These are phyloP conservation scores for Kwoniella sp. DNA, from an alignment of 768 basidiomycete genomes.

Conservation along the genomic window DNA sequence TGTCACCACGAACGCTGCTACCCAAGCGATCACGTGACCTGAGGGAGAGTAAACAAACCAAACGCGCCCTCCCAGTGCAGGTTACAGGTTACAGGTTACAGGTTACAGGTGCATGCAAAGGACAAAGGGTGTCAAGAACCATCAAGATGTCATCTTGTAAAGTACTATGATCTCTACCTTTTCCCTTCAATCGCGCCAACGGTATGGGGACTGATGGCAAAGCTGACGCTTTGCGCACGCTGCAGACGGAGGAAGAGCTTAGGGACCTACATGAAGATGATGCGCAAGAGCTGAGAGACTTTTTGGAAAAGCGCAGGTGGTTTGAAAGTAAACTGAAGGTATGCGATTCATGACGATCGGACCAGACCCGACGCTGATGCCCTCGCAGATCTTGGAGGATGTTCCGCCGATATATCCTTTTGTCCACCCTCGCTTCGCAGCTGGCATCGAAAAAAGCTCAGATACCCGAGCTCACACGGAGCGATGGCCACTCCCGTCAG, in stretches of 20 bases:
- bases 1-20: no score
- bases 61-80: no score
- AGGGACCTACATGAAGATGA: slow-evolving; percentile 41
- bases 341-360: slow-evolving; percentile 6
- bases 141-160: no score
- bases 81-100: no score
- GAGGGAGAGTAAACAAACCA: slow-evolving; percentile 6
- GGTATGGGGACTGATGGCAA: not conserved
- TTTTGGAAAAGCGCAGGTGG: slow-evolving; percentile 46
- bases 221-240: not conserved
- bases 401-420: slow-evolving; percentile 43
- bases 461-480: not conserved
- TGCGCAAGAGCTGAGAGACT: slow-evolving; percentile 38
- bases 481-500: slow-evolving; percentile 22
- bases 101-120: not conserved
- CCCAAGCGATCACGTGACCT: slow-evolving; percentile 18
- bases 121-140: not conserved
- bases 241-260: slow-evolving; percentile 28
- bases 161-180: no score
- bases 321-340: slow-evolving; percentile 46
- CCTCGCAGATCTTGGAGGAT: slow-evolving; percentile 30
- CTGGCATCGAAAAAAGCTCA: not conserved
- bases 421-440: slow-evolving; percentile 24
- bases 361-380: slow-evolving; percentile 6
- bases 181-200: not conserved